Conservation (phyloP, 768 basidiomycete genomes). For the Cystobasidium tubakii region DNA sequence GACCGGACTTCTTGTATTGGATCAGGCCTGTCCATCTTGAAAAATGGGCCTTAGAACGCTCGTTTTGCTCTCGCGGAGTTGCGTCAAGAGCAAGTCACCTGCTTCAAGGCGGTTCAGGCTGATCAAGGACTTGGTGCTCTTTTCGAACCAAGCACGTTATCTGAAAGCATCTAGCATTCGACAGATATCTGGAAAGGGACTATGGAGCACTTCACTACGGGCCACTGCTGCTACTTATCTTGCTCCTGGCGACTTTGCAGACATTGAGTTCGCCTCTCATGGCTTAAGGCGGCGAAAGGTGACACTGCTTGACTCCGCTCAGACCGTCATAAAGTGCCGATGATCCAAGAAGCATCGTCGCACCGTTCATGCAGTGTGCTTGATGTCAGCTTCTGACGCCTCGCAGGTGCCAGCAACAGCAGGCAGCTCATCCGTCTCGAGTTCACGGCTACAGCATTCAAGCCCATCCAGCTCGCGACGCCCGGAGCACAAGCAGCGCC, state of each 20-base stretch:
- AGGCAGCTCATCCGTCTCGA: slow-evolving; percentile 2
- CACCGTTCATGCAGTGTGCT: not conserved
- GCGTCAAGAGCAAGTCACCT: too few relatives aligned
- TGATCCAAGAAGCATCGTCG: not conserved
- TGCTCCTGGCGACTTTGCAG: too few relatives aligned
- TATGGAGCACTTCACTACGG: too few relatives aligned
- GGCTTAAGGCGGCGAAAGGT: not conserved
- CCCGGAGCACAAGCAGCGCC: not conserved
- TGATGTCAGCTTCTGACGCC: not conserved
- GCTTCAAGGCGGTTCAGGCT: too few relatives aligned
- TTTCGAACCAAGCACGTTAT: too few relatives aligned
- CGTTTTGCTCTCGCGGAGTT: too few relatives aligned
- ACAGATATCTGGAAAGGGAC: too few relatives aligned
- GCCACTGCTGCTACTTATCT: too few relatives aligned
- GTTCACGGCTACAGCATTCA: not conserved
- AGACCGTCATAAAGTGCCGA: not conserved
- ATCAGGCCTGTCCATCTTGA: not conserved
- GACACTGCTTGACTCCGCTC: not conserved
- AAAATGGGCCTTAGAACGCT: too few relatives aligned
- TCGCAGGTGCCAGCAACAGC: not conserved
- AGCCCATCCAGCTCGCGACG: not conserved
- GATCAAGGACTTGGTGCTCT: too few relatives aligned
- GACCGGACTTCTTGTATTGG: not conserved
- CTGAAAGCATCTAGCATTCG: too few relatives aligned
- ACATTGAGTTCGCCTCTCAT: too few relatives aligned